Base-by-base conservation (phyloP, 2,329 filamentous ascomycete genomes). In the Ophiostoma sp. region DNA sequence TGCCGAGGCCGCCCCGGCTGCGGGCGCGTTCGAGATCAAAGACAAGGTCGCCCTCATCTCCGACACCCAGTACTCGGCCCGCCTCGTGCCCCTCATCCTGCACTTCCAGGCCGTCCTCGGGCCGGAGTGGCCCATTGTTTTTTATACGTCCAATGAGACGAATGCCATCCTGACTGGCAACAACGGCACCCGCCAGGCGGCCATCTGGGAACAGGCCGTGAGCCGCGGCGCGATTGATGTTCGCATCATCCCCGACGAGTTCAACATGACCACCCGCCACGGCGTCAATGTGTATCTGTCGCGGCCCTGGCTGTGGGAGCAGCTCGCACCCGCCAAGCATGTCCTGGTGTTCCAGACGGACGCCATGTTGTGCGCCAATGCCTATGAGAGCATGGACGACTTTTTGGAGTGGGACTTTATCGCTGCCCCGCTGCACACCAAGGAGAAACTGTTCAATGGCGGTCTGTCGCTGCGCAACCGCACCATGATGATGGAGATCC, bases 61-160 rank as follows among this genome's bases (percentile, higher is more conserved):
- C 72, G 78, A 79, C 73, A 78, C 78, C 7, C 85, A 89, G 33
- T 87, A 86, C 0, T 80, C 88, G 0, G 74, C 89, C 0, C 82
- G 73, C 36, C 80, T 81, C 3, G 80, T 78, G 70, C 74, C 80
- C 15, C 76, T 78, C 36, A 79, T 78, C 8, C 78, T 81, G 17
- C 82, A 81, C 2, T 78, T 83, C 42, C 77, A 79, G 5, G 72
- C 74, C n/a, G 76, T 78, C 0, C 81, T 85, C 4, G 84, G 84
- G 0, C 82, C 83, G 11, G 75, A 76, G 11, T 85, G 84, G 84
- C 83, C 83, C 4, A 80, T 86, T 52, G 78, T 85, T 28, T 81
- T 85, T 57, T 84, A 82, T 75, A 85, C 84, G 0, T 79, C 80
- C 45, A 61, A 61, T 19, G 33, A 68, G 31, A 78, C 77, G 71